phyloP scores from a whole-genome alignment of 768 basidiomycete species.

The Guyanaporus albipodus region DNA sequence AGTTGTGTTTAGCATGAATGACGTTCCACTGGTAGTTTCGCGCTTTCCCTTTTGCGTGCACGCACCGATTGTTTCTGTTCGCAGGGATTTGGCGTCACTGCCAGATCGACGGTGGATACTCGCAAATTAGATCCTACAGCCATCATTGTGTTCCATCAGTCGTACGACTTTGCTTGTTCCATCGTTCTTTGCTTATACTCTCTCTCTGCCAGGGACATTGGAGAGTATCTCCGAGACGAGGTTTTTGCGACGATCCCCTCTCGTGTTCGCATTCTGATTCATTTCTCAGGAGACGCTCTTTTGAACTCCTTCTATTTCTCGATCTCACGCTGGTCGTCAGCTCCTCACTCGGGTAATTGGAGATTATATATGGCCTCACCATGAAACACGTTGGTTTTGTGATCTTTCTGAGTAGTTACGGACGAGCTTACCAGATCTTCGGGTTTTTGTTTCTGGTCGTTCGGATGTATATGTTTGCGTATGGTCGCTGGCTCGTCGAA shows the following conservation, averaged over 20 bases:
- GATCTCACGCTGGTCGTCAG: conserved; percentile 1
- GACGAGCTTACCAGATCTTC: no score
- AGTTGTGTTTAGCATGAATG: conserved; percentile 93
- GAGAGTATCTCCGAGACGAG: conserved; percentile 97
- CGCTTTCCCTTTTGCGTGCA: neutral
- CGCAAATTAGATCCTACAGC: conserved; percentile 95
- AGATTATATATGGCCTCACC: conserved; percentile 8
- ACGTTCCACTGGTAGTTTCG: conserved; percentile 75
- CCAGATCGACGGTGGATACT: conserved; percentile 92
- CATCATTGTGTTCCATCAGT: conserved; percentile 98
- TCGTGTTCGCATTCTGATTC: conserved; percentile 11
- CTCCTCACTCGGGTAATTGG: conserved; percentile 20
- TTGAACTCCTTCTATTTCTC: conserved; percentile 31
- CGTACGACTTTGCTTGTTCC: conserved; percentile 42
- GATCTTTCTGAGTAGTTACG: conserved; percentile 1
- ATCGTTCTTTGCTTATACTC: conserved; percentile 6
- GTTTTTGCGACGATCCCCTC: conserved; percentile 37
- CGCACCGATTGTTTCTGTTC: conserved; percentile 5
- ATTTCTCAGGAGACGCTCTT: conserved; percentile 70
- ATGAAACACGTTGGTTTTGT: conserved; percentile 1
- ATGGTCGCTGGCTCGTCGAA: conserved; percentile 16
- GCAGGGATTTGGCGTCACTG: conserved; percentile 97
- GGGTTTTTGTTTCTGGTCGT: conserved; percentile 25
- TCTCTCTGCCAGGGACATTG: conserved; percentile 69
- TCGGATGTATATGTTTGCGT: no score